phyloP scores from a whole-genome alignment of 2,329 filamentous ascomycete genomes.

The Coleophoma crateriformis region DNA sequence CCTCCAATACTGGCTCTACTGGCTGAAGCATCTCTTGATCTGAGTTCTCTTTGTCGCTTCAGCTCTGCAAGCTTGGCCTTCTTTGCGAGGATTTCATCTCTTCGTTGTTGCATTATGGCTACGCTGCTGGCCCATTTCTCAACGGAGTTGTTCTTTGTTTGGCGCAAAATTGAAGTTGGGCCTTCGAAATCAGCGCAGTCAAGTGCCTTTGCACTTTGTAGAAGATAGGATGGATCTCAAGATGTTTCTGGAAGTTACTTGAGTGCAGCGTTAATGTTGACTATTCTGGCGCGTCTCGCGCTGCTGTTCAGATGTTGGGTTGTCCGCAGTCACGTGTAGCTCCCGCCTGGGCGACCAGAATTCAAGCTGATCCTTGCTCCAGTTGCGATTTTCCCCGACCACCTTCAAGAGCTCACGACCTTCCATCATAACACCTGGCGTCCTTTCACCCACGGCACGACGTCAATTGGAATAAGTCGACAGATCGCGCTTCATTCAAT shows the following conservation, averaged over 20 bases:
- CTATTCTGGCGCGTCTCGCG: no score
- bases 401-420: conserved; percentile 15
- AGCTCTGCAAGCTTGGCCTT: conserved; percentile 95
- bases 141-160: neutral
- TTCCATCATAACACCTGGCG: conserved; percentile 12
- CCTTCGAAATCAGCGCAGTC: no score
- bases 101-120: conserved; percentile 62
- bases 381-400: conserved; percentile 9
- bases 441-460: conserved; percentile 12
- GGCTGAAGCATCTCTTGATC: conserved; percentile 68
- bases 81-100: conserved; percentile 95
- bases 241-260: no score
- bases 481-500: conserved; percentile 6
- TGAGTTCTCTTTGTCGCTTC: conserved; percentile 82
- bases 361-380: conserved; percentile 1
- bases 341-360: conserved; percentile 2
- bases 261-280: no score
- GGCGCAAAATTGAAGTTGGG: no score
- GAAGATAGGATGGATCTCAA: no score
- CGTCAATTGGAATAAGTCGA: conserved; percentile 21
- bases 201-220: no score
- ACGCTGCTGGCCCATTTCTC: conserved; percentile 21
- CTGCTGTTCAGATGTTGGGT: no score
- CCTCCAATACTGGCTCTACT: conserved; percentile 64
- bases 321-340: neutral